Conservation (phyloP, 192 early-diverging fungal genomes). For the Podila verticillata region DNA sequence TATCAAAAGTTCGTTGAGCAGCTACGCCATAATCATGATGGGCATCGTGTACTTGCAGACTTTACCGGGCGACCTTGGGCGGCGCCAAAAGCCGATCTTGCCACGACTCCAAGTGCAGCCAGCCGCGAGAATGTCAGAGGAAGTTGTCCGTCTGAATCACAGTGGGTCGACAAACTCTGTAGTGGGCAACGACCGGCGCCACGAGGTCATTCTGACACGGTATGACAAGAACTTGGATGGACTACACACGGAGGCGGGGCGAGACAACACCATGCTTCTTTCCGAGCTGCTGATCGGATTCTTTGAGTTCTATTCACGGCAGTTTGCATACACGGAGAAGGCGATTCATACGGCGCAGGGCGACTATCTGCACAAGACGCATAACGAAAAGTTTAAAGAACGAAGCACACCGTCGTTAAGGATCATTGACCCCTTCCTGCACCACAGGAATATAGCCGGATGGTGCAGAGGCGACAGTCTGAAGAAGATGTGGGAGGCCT, state of each 20-base stretch:
- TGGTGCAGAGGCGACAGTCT: constrained; percentile 17
- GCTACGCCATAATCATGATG: constrained; percentile 43
- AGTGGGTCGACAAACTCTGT: neutral
- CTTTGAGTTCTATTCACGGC: constrained; percentile 33
- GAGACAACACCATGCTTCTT: constrained; percentile 13
- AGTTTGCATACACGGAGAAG: constrained; percentile 16
- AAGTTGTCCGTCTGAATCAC: constrained; percentile 15
- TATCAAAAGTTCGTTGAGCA: constrained; percentile 41
- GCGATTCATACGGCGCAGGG: constrained; percentile 13
- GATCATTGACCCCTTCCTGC: constrained; percentile 37
- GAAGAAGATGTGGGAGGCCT: constrained; percentile 20
- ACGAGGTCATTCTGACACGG: constrained; percentile 22
- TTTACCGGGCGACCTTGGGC: neutral
- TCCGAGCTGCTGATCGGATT: constrained; percentile 26
- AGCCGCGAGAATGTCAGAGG: constrained; percentile 20
- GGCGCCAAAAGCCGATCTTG: constrained; percentile 6
- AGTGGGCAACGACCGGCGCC: neutral
- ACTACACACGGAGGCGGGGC: constrained; percentile 14
- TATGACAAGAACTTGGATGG: constrained; percentile 30
- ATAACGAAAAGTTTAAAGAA: constrained; percentile 13
- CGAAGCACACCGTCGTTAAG: constrained; percentile 11
- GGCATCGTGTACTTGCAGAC: constrained; percentile 31
- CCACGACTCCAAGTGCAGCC: constrained; percentile 36
- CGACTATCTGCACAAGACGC: constrained; percentile 10
- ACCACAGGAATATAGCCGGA: constrained; percentile 38